Base-by-base conservation (phyloP, 148 eudicot genomes). In the Suaeda aralocaspica region DNA sequence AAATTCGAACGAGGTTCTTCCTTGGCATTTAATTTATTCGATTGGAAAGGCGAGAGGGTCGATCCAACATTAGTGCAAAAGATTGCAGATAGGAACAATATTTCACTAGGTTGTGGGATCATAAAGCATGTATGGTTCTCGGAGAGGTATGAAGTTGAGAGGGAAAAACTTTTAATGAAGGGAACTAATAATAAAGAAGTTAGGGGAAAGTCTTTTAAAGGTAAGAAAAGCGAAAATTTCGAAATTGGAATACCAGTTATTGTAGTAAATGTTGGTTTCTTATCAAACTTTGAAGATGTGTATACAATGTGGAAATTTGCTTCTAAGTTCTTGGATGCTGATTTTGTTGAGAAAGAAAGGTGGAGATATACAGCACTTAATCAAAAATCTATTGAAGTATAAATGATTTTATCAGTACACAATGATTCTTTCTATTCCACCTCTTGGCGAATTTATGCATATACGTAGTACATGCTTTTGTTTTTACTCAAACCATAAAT, bases 281-380 rank as follows among this genome's bases (percentile, higher is more conserved):
- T 92, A 76, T 86, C 83, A 45, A 84, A 90, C 66, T 90, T 90
- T 79, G 89, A 92, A 59, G 98, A 92, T 75, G 74, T 88, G 71
- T 88, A 88, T 71, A 81, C 74, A 68, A 30, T 92, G 31, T 90
- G 98, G 98, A 78, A 65, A 46, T 92, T 90, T 74, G 85, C 85
- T 65, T 71, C 98, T 0, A 82, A 83, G 76, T 92, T 92, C 67
- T 59, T 88, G 55, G 91, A 92, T 82, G 96, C 98, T 8, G 88
- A 87, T 79, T 92, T 86, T 80, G 88, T 92, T 59, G 94, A 90
- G 82, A 91, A 88, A 68, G 93, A 87, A 59, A 70, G 86, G 26
- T 90, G 96, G 96, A 78, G 96, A 71, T 89, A 90, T 69, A 84
- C 58, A 68, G 90, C 92, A 57, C 88, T 90, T 70, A 90, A 87